Evolutionary conservation across 176 grass and related monocot genomes (phyloP), one percentile per base, ranked within the genome.

Genomic region (Dendrocalamus sinicus): DNA sequence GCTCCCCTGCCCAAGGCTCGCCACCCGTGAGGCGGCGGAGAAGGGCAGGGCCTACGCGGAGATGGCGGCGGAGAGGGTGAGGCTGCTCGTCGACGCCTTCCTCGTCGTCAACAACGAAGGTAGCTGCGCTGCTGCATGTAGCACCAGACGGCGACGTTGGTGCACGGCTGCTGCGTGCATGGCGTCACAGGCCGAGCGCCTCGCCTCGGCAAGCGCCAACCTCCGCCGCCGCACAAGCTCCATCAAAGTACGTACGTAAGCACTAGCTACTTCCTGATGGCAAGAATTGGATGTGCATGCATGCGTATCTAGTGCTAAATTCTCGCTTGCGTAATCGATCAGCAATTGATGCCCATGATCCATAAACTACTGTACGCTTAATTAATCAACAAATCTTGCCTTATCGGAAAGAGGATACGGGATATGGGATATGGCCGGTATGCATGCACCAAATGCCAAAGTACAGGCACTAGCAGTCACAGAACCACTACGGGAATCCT

Each of bases 1-100:
- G 41, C 62, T 97, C 6, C 95, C 95, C 6, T 92, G 81, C 78
- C 95, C 95, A 9, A 84, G 89, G 82, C 73, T 91, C 5, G 95
- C 95, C 63, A 59, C 54, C 1, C 12, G 59, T 10, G 87, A 97
- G 88, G 90, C 86, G 50, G 71, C 39, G 32, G 63, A 81, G 22
- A 94, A 94, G 83, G 72, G 66, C 17, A 84, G 65, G 77, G 6
- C 78, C 8, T 97, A 97, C 73, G 84, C n/a, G 39, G 81, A 83
- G 77, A 73, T 92, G 4, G 92, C 90, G 3, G 86, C 78, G 7
- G 92, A 91, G 78, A 86, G 92, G 78, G 39, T 94, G 5, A 85
- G 88, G 81, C 68, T 92, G 50, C 81, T 92, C 67, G 88, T 86
- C 24, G 86, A 94, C 37, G 92, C 81, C 16, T 88, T 88, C 22